Evolutionary conservation across 345 rosid species (phyloP), one percentile per base, ranked within the genome.

Genomic region (Eucalyptus tenuipes): DNA sequence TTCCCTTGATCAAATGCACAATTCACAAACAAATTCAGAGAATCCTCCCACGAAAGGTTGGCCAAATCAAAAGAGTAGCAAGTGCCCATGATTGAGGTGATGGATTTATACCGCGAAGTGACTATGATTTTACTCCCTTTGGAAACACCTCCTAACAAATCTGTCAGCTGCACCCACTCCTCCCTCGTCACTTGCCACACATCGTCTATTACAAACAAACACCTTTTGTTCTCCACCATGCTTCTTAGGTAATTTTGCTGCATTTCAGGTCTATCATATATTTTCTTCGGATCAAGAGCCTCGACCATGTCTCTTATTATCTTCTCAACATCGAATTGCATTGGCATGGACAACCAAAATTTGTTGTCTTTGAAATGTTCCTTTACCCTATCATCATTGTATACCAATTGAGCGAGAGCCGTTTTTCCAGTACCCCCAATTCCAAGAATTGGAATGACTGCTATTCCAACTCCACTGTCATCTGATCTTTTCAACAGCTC

Each of bases 341-440:
- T 66, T 25, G 7, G 87, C 45, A 50, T 47, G 13, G 12, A 47
- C 3, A 89, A 86, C 92, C 91, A 90, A 9, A 80, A 16, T 37
- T 44, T 90, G 48, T 47, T 45, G 47, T 0, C 1, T 47, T 47
- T 0, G 29, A 91, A 91, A 88, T 47, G 61, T 14, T 29, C 10
- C 3, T 13, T 48, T 40, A 88, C 85, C 12, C 29, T 87, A 0
- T 24, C 61, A 5, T 55, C 61, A 10, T 22, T 5, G 29, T 55
- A 24, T 24, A 55, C 61, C 29, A 24, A 55, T 10, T 24, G 0
- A 55, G 12, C 12, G 4, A 91, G 88, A 13, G 90, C 55, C 4
- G 92, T 91, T 85, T 91, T 91, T n/a, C 93, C 93, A 2, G 82
- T 20, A 11, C 93, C 93, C 3, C 91, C 92, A 1, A 91, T 85